These are phyloP conservation scores for Naganishia liquefaciens DNA, from an alignment of 1,284 basidiomycete genomes.

Conservation along the genomic window DNA sequence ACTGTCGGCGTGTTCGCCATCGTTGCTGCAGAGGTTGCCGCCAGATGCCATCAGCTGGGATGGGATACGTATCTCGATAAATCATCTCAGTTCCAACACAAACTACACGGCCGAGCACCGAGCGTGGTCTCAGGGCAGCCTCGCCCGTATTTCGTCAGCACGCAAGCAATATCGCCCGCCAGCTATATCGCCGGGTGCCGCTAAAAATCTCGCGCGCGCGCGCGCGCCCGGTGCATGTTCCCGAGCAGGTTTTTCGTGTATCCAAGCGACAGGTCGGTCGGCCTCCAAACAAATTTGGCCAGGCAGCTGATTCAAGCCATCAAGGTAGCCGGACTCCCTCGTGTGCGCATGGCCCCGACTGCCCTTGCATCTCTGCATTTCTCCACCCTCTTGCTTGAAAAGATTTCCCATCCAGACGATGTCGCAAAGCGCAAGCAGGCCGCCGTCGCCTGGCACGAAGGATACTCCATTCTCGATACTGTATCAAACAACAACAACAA, in stretches of 20 bases:
- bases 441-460: slow-evolving; percentile 24
- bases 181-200: background rate
- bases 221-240: background rate
- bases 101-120: background rate
- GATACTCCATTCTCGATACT: slow-evolving; percentile 12
- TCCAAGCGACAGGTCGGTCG: slow-evolving; percentile 10
- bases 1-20: too few relatives aligned
- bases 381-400: slow-evolving; percentile 24
- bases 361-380: slow-evolving; percentile 22
- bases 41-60: too few relatives aligned
- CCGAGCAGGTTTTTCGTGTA: slow-evolving; percentile 17
- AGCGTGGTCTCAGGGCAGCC: too few relatives aligned
- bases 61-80: too few relatives aligned
- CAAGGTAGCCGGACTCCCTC: slow-evolving; percentile 18
- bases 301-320: slow-evolving; percentile 13
- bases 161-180: background rate
- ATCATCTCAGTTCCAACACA: background rate
- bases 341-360: slow-evolving; percentile 18
- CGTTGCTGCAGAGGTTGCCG: too few relatives aligned
- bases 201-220: background rate
- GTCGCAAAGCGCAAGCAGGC: slow-evolving; percentile 17
- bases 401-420: slow-evolving; percentile 30
- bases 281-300: background rate
- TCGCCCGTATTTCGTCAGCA: background rate
- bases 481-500: slow-evolving; percentile 5